Conservation (phyloP, 371 early-diverging fungal species). For the Dichotomocladium elegans region DNA sequence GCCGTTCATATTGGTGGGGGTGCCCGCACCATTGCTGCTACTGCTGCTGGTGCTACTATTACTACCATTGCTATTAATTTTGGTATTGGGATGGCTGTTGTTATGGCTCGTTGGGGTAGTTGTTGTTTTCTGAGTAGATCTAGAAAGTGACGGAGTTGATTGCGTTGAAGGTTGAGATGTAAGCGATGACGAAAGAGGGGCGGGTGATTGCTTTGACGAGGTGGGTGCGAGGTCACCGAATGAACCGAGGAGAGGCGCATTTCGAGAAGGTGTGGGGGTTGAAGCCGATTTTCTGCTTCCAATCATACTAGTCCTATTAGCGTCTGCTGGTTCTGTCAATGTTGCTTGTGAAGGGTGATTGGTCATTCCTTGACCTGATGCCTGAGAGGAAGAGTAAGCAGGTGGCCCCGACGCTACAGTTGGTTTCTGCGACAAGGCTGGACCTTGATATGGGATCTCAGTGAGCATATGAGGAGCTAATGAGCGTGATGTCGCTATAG, state of each 20-base stretch:
- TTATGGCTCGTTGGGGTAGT: not conserved
- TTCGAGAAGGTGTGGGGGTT: no score
- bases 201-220: no score
- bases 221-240: no score
- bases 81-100: not conserved
- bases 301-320: not conserved
- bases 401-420: no score
- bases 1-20: slow-evolving; percentile 5
- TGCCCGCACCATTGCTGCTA: no score
- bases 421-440: not conserved
- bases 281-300: not conserved
- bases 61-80: not conserved
- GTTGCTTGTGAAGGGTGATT: no score
- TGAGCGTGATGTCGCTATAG: not conserved
- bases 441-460: slow-evolving; percentile 7
- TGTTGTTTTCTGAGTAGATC: no score
- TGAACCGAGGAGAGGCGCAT: no score
- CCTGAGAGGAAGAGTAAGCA: no score
- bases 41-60: not conserved
- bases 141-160: not conserved
- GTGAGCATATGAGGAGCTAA: not conserved
- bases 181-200: no score
- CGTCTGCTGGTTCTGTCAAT: not conserved
- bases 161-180: not conserved
- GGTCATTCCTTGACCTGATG: no score